Evolutionary conservation across 2,329 filamentous ascomycete genomes (phyloP), one percentile per base, ranked within the genome.

Genomic region (Fusarium ramigenum): DNA sequence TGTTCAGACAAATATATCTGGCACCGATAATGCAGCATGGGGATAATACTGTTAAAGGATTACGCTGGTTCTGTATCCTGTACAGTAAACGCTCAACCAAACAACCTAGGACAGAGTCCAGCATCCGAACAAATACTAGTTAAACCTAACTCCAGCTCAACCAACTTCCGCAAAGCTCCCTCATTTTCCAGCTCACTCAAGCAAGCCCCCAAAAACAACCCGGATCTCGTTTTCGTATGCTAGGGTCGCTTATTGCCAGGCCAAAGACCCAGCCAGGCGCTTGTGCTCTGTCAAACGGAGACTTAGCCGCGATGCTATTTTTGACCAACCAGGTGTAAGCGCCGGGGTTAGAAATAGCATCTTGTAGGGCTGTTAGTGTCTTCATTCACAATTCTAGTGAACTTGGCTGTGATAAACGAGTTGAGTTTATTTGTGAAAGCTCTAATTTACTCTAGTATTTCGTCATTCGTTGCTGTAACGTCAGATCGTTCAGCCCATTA

Each of bases 221-320:
- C 32, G 8, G 19, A 18, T 28, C 42, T 49, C 43, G 59, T 68
- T 63, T 54, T 69, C 40, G 39, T 70, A 46, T 44, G 34, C 44
- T 37, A 25, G 40, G 67, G 68, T 52, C 68, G 54, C 67, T 58
- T 72, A 59, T 40, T 72, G 19, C 21, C 18, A 18, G 63, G 16
- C 69, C 50, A 39, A 21, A 43, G 56, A 23, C 28, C 10, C 4
- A 37, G 49, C 10, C 23, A 42, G 46, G 69, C 69, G 69, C 69
- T 47, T 34, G 21, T 50, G 34, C 16, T 25, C 25, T 44, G 11
- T 21, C 18, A 28, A 25, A 28, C 23, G n/a, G 39, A 36, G 5
- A 21, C 44, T 60, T 76, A 76, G 67, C 56, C 73, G 75, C 75
- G 69, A 56, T 75, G 36, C 72, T 77, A 77, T 77, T 77, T 75